Conservation (phyloP, 129 eudicot species). For the Artemisia annua region DNA sequence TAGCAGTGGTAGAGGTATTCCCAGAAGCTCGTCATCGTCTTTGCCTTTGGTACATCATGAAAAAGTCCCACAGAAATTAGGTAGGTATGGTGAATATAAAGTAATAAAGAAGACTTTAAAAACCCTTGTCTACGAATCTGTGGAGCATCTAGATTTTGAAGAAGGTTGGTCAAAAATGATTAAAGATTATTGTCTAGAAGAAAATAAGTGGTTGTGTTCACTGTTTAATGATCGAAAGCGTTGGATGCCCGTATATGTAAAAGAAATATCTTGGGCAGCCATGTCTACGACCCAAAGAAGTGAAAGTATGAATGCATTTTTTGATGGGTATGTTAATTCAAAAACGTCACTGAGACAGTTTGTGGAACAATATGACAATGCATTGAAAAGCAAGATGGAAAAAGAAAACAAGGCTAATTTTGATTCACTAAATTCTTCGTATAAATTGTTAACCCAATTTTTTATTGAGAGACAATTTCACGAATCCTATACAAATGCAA, state of each 20-base stretch:
- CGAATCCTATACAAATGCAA: not conserved
- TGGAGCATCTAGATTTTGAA: not conserved
- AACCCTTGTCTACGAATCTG: not conserved
- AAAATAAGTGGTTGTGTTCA: no score
- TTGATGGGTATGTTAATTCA: no score
- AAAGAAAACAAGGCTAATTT: not conserved
- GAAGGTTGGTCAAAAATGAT: no score
- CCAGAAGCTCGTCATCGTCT: not conserved
- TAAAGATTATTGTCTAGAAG: no score
- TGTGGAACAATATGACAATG: not conserved
- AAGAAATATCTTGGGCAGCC: no score
- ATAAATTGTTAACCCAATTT: not conserved
- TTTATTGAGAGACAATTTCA: not conserved
- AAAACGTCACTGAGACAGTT: no score
- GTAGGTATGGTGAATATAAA: not conserved
- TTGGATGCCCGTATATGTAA: not conserved
- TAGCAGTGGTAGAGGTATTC: not conserved
- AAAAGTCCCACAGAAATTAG: not conserved
- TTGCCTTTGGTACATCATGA: not conserved
- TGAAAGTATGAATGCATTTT: no score
- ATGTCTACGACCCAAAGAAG: no score
- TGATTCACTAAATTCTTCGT: not conserved
- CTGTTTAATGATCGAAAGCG: not conserved
- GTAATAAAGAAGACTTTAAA: not conserved
- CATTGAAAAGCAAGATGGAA: not conserved